Conservation (phyloP, 2,329 filamentous ascomycete genomes). For the Aurifilum marmelostoma region DNA sequence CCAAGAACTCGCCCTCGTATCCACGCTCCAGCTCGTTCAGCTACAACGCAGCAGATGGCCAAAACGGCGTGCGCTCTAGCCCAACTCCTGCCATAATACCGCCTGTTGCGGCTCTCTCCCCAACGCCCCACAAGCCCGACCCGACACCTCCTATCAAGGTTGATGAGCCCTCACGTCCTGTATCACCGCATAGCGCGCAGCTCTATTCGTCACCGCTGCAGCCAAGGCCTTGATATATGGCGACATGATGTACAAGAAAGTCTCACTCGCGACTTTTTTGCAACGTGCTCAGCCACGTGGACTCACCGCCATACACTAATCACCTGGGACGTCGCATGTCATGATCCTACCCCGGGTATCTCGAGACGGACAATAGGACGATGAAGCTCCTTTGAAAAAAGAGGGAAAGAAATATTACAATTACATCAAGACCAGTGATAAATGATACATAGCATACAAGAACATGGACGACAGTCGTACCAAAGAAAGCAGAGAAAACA, state of each 20-base stretch:
- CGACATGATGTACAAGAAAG: neutral
- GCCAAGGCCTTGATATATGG: neutral
- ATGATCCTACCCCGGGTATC: neutral
- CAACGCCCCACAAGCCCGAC: slow-evolving; percentile 59
- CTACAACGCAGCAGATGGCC: slow-evolving; percentile 34
- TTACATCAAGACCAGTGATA: neutral
- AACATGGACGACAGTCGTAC: neutral
- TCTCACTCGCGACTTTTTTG: neutral
- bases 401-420: neutral
- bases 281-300: neutral
- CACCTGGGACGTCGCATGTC: neutral
- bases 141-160: slow-evolving; percentile 65
- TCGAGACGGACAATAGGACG: slow-evolving; percentile 1
- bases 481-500: neutral
- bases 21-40: slow-evolving; percentile 30
- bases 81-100: slow-evolving; percentile 55
- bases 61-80: slow-evolving; percentile 35
- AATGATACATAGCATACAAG: neutral
- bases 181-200: slow-evolving; percentile 19
- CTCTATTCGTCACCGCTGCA: slow-evolving; percentile 17
- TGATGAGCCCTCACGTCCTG: slow-evolving; percentile 35
- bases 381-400: neutral
- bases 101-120: slow-evolving; percentile 60
- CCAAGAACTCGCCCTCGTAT: slow-evolving; percentile 54
- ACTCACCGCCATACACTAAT: neutral